Evolutionary conservation across 331 rosid species (phyloP), one percentile per base, ranked within the genome.

Genomic region (Pyrus hybrid): DNA sequence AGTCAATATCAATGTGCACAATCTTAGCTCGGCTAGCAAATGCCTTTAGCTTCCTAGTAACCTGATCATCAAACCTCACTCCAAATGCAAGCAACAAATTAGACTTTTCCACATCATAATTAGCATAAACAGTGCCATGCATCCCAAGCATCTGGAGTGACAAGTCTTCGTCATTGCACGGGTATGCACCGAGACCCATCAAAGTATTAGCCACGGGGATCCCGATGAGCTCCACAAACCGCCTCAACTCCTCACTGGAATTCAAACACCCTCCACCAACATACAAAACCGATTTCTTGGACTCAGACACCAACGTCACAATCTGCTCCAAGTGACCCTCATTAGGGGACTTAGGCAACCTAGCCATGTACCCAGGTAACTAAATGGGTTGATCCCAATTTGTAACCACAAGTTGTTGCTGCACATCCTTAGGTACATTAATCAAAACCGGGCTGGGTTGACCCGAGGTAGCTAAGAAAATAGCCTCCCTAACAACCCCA

Each of bases 41-140:
- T 7, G 92, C 83, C 86, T 92, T 91, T 0, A 90, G 83, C 88
- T 92, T 92, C 41, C 96, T 92, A 0, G 96, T 90, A 6, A 92
- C 97, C 30, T 90, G 90, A 60, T 92, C 97, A 73, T 92, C 97
- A 30, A 92, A 92, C 80, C 97, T 85, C 56, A 91, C 97, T 30
- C 97, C 97, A 53, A 91, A 91, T 0, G 93, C 97, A 75, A 90
- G 96, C 83, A 92, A 73, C 76, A 92, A 75, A 72, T 92, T 91
- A 69, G 87, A 72, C 6, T 76, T 83, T 74, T 92, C 97, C 67
- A 92, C 91, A 8, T 90, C 92, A 65, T 92, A 92, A 79, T 92
- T 92, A 17, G 97, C 97, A 82, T 81, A 87, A 28, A 92, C 93
- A 62, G 96, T 90, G 0, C 93, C 97, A 7, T 92, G 97, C 96